phyloP scores from a whole-genome alignment of 1,284 basidiomycete species.

The Caloboletus firmus region DNA sequence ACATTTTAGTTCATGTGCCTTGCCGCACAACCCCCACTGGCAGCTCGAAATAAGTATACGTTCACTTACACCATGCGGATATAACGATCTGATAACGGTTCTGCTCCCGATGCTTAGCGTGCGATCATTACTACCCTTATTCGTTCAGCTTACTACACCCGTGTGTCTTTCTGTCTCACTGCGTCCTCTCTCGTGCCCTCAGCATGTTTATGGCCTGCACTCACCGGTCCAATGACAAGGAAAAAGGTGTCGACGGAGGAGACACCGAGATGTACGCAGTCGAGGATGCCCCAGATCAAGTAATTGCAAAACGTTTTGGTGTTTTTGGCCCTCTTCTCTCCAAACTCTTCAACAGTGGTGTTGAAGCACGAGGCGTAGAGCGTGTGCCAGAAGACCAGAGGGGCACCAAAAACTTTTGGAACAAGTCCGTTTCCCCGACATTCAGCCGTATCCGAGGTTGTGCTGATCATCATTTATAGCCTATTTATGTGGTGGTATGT shows the following conservation, averaged over 20 bases:
- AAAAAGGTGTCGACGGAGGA: conserved; percentile 10
- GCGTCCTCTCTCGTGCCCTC: not conserved
- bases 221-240: conserved; percentile 20
- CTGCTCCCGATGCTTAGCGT: not conserved
- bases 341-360: conserved; percentile 44
- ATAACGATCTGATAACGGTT: no score
- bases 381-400: conserved; percentile 51
- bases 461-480: conserved; percentile 30
- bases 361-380: conserved; percentile 53
- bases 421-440: conserved; percentile 39
- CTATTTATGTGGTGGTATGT: conserved; percentile 52
- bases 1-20: no score
- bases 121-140: not conserved
- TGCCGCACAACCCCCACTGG: no score
- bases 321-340: conserved; percentile 39
- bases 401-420: conserved; percentile 48
- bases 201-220: conserved; percentile 14
- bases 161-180: not conserved
- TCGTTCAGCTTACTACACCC: not conserved
- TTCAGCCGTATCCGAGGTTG: conserved; percentile 5
- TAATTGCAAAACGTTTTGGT: conserved; percentile 39
- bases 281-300: conserved; percentile 35
- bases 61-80: no score
- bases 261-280: not conserved
- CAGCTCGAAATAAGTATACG: no score